Percentiles rank a stretch among this genome's conserved stretches.
Conservation (phyloP, 2,329 filamentous ascomycete species). For the Aspergillus sojae region DNA sequence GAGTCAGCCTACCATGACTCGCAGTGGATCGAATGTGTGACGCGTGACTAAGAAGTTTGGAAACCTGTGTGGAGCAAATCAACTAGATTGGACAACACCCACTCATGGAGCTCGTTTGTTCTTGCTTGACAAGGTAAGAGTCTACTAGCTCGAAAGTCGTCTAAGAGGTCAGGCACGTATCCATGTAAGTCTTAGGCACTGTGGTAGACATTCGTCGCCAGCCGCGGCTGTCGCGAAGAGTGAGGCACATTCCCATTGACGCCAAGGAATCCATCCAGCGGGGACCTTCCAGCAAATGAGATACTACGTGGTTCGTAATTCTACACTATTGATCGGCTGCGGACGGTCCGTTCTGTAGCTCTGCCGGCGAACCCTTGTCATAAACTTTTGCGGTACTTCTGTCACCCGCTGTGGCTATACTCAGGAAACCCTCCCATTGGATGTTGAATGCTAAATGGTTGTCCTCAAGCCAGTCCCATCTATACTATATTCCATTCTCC, state of each 20-base stretch:
- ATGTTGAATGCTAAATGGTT: neutral
- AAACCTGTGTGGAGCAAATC: neutral
- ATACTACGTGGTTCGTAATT: neutral
- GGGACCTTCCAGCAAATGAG: conserved; percentile 13
- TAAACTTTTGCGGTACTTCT: neutral
- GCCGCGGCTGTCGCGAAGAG: conserved; percentile 25
- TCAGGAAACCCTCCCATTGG: neutral
- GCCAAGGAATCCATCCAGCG: conserved; percentile 11
- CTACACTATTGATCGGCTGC: conserved; percentile 22
- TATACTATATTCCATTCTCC: neutral
- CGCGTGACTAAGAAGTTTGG: neutral
- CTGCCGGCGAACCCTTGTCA: conserved; percentile 17
- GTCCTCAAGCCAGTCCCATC: neutral
- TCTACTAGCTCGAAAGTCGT: neutral
- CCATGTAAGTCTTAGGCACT: neutral
- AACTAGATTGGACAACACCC: neutral
- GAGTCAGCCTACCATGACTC: neutral
- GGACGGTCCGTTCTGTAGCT: conserved; percentile 25
- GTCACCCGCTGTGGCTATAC: neutral
- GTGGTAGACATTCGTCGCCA: conserved; percentile 22
- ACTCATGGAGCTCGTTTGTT: neutral
- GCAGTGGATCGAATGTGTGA: neutral
- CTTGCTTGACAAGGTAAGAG: neutral
- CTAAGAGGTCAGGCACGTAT: neutral
- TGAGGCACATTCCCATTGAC: conserved; percentile 7